Evolutionary conservation across 768 basidiomycete genomes (phyloP).

Genomic region (Phylloporus sp.): DNA sequence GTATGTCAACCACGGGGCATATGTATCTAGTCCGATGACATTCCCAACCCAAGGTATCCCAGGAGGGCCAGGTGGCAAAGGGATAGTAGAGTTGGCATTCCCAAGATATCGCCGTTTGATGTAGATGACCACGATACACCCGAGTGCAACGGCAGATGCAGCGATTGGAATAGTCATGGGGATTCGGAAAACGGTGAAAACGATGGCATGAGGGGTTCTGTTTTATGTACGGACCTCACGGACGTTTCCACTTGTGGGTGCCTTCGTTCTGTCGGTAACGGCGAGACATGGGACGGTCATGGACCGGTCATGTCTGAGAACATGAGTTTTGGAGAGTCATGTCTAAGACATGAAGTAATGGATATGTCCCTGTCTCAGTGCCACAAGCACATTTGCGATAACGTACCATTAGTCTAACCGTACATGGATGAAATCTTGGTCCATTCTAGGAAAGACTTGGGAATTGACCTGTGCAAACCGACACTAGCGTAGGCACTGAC

Average conservation of each 20-base stretch:
- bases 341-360: not conserved
- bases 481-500: too few relatives aligned
- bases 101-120: not conserved
- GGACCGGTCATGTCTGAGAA: too few relatives aligned
- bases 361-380: not conserved
- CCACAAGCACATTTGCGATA: not conserved
- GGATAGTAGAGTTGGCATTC: not conserved
- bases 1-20: conserved; percentile 1
- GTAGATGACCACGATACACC: not conserved
- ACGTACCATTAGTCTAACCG: not conserved
- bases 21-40: not conserved
- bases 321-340: not conserved
- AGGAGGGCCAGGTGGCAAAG: not conserved
- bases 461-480: too few relatives aligned
- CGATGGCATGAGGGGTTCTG: not conserved
- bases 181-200: not conserved
- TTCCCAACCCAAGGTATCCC: not conserved
- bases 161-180: not conserved
- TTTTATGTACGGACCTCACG: not conserved
- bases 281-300: not conserved
- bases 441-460: not conserved
- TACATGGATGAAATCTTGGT: not conserved
- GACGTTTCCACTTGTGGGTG: not conserved
- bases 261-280: not conserved
- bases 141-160: not conserved